Conservation (phyloP, 164 flowering plant species). For the Annona cherimola region DNA sequence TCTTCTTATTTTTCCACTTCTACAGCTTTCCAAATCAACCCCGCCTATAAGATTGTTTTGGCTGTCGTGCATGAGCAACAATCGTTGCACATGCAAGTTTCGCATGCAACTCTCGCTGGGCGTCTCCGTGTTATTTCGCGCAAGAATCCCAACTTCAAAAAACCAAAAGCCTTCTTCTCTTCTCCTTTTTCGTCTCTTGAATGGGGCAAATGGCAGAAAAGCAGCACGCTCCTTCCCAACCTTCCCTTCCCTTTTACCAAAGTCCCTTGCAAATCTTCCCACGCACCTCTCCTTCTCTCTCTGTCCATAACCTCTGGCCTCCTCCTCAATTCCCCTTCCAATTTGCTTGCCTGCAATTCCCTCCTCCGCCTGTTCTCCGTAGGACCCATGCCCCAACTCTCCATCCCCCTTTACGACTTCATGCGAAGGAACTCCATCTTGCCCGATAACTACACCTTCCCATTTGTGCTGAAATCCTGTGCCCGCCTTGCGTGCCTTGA, state of each 20-base stretch:
- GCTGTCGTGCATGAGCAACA: too few species aligned
- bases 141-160: too few species aligned
- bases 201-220: conserved; percentile 4
- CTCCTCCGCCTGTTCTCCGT: conserved; percentile 19
- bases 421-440: conserved; percentile 16
- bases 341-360: conserved; percentile 23
- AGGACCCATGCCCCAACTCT: conserved; percentile 15
- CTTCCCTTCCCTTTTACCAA: neutral
- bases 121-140: too few species aligned
- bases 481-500: conserved; percentile 3
- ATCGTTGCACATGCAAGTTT: too few species aligned
- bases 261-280: neutral
- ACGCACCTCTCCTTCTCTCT: neutral
- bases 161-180: too few species aligned
- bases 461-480: conserved; percentile 27
- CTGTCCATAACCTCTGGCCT: neutral
- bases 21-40: too few species aligned
- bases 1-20: too few species aligned
- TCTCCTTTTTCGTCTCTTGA: too few species aligned
- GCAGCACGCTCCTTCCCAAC: conserved; percentile 12
- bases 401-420: conserved; percentile 19
- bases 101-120: too few species aligned
- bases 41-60: too few species aligned
- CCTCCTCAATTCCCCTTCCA: conserved; percentile 6
- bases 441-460: conserved; percentile 29